A percentile compares a stretch with the other conserved stretches of the same genome.
Evolutionary conservation across 768 basidiomycete genomes (phyloP).

Genomic region (Collybia sordida): DNA sequence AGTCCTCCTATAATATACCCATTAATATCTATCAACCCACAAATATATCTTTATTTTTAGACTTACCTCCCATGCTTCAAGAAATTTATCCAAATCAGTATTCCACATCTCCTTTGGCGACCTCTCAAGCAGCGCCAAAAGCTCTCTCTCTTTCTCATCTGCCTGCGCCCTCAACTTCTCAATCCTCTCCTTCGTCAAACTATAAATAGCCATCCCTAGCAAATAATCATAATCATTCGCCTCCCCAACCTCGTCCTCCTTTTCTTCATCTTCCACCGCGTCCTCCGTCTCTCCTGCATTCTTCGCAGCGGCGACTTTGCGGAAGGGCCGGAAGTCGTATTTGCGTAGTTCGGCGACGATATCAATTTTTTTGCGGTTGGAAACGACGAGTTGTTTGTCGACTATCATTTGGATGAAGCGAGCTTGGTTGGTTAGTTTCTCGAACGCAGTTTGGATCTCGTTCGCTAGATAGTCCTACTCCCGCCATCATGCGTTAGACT

Average conservation of each 20-base stretch:
- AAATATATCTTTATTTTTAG: slow-evolving; percentile 10
- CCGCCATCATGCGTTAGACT: slow-evolving; percentile 8
- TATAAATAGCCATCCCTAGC: slow-evolving; percentile 93
- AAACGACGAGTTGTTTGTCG: slow-evolving; percentile 74
- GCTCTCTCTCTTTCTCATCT: slow-evolving; percentile 78
- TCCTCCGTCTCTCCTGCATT: slow-evolving; percentile 66
- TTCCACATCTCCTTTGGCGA: slow-evolving; percentile 89
- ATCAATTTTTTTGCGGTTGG: slow-evolving; percentile 85
- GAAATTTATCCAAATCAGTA: slow-evolving; percentile 80
- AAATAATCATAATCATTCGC: slow-evolving; percentile 87
- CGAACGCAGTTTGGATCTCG: slow-evolving; percentile 77
- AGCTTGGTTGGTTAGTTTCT: slow-evolving; percentile 90
- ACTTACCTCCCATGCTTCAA: slow-evolving; percentile 81
- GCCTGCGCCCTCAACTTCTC: slow-evolving; percentile 81
- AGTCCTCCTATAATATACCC: slow-evolving; percentile 38
- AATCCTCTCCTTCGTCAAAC: slow-evolving; percentile 95
- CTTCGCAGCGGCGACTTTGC: slow-evolving; percentile 71
- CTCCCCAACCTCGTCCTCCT: slow-evolving; percentile 46
- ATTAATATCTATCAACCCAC: not conserved
- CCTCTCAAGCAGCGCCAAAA: slow-evolving; percentile 73
- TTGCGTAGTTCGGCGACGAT: slow-evolving; percentile 83
- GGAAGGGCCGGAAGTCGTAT: slow-evolving; percentile 88
- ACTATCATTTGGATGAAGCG: slow-evolving; percentile 98
- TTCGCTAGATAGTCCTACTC: slow-evolving; percentile 86
- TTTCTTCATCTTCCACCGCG: slow-evolving; percentile 48